Evolutionary conservation across 2,329 filamentous ascomycete species (phyloP).

Genomic region (Akanthomyces muscarius): DNA sequence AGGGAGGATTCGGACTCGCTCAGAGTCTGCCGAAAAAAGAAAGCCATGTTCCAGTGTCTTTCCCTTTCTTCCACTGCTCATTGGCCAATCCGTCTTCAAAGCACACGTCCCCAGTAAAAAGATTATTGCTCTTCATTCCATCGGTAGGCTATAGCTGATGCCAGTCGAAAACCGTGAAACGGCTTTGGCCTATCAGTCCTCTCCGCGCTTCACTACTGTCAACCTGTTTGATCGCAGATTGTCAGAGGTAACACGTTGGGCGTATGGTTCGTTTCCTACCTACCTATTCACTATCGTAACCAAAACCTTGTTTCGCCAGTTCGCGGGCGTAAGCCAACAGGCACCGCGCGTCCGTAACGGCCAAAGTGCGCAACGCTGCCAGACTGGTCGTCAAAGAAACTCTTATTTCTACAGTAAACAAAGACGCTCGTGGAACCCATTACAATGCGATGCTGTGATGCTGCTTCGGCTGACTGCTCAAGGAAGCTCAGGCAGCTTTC

Average conservation of each 20-base stretch:
- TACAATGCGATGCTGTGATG: not conserved
- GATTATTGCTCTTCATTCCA: not conserved
- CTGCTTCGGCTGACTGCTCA: too few relatives aligned
- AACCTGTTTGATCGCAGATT: not conserved
- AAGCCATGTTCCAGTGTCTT: not conserved
- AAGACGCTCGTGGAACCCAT: too few relatives aligned
- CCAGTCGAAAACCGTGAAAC: not conserved
- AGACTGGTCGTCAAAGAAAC: too few relatives aligned
- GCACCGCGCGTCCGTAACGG: too few relatives aligned
- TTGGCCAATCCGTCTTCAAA: conserved; percentile 1
- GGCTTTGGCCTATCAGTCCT: not conserved
- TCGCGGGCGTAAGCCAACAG: too few relatives aligned
- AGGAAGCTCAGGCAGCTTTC: not conserved
- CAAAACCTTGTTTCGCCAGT: too few relatives aligned
- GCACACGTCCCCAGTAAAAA: not conserved
- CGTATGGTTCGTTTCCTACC: not conserved
- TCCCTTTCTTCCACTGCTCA: not conserved
- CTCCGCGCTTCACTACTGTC: not conserved
- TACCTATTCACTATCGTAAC: too few relatives aligned
- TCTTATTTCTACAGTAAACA: too few relatives aligned
- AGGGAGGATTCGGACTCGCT: not conserved
- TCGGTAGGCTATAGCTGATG: too few relatives aligned
- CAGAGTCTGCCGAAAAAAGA: not conserved
- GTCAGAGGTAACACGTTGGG: not conserved
- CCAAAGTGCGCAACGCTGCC: too few relatives aligned